Percentiles rank a stretch among this genome's conserved stretches.
Evolutionary conservation across 2,329 filamentous ascomycete genomes (phyloP).

Genomic region (Didymella exigua): DNA sequence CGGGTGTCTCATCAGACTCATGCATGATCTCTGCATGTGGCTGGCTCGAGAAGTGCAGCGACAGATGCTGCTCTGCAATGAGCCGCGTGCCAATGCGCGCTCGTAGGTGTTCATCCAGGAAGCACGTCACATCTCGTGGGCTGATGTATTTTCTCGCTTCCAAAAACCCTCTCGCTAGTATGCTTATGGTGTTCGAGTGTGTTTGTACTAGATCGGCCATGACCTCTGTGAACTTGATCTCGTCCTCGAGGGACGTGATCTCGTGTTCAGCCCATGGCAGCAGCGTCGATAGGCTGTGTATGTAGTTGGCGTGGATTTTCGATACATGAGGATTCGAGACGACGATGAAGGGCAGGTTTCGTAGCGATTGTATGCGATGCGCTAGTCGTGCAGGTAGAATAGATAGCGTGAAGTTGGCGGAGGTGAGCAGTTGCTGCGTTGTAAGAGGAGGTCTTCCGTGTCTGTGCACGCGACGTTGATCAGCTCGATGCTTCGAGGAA

Average conservation of each 20-base stretch:
- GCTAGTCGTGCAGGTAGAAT: conserved; percentile 91
- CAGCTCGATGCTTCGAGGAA: neutral
- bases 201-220: conserved; percentile 95
- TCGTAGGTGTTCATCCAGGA: conserved; percentile 91
- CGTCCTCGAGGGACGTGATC: conserved; percentile 81
- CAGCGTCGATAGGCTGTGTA: conserved; percentile 88
- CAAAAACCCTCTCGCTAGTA: conserved; percentile 87
- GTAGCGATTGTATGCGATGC: conserved; percentile 88
- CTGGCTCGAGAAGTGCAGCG: conserved; percentile 76
- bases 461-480: conserved; percentile 46
- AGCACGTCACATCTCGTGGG: conserved; percentile 80
- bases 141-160: conserved; percentile 92
- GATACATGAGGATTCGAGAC: conserved; percentile 97
- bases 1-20: conserved; percentile 53
- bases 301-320: conserved; percentile 94
- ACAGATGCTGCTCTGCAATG: conserved; percentile 96
- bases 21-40: conserved; percentile 66
- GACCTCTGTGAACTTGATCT: conserved; percentile 88
- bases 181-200: conserved; percentile 91
- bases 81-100: conserved; percentile 92
- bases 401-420: conserved; percentile 93
- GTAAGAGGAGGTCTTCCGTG: conserved; percentile 85
- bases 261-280: conserved; percentile 78
- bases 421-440: conserved; percentile 78
- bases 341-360: conserved; percentile 95